These are phyloP conservation scores for Xerocomus nothofagi DNA, from an alignment of 1,284 basidiomycete genomes.

Conservation along the genomic window DNA sequence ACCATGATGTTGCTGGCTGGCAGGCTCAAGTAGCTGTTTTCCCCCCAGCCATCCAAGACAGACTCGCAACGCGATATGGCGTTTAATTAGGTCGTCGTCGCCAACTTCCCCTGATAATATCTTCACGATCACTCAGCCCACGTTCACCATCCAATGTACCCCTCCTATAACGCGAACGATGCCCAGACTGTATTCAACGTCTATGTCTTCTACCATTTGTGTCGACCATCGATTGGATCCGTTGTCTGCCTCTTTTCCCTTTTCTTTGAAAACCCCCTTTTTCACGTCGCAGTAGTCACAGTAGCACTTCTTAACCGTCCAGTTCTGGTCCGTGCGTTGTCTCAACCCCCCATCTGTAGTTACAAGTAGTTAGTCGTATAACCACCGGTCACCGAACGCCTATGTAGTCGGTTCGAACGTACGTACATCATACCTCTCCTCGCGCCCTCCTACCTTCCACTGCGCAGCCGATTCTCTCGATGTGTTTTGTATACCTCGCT, in stretches of 20 bases:
- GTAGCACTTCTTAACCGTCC: slow-evolving; percentile 12
- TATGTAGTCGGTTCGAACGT: slow-evolving; percentile 31
- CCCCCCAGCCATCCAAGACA: slow-evolving; percentile 77
- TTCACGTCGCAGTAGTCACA: slow-evolving; percentile 29
- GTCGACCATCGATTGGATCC: slow-evolving; percentile 28
- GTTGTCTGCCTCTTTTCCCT: slow-evolving; percentile 3
- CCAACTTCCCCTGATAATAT: slow-evolving; percentile 1
- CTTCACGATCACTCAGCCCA: slow-evolving; percentile 21
- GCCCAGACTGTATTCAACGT: slow-evolving; percentile 13
- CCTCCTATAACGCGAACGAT: slow-evolving; percentile 14
- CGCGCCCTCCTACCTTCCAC: neutral
- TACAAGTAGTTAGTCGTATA: slow-evolving; percentile 35
- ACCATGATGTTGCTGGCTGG: slow-evolving; percentile 80
- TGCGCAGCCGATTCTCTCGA: slow-evolving; percentile 3
- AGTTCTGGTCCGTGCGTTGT: slow-evolving; percentile 25
- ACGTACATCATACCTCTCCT: slow-evolving; percentile 19
- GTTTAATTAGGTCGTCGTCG: slow-evolving; percentile 45
- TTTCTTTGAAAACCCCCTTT: slow-evolving; percentile 1
- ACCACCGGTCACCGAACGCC: slow-evolving; percentile 28
- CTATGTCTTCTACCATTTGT: slow-evolving; percentile 19
- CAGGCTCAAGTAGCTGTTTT: slow-evolving; percentile 72
- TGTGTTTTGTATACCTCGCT: slow-evolving; percentile 9
- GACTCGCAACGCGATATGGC: slow-evolving; percentile 72
- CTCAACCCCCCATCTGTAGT: slow-evolving; percentile 29
- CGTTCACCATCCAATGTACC: slow-evolving; percentile 11